Evolutionary conservation across 768 basidiomycete genomes (phyloP), one percentile per base, ranked within the genome.

Genomic region (Agrocybe chaxingu): DNA sequence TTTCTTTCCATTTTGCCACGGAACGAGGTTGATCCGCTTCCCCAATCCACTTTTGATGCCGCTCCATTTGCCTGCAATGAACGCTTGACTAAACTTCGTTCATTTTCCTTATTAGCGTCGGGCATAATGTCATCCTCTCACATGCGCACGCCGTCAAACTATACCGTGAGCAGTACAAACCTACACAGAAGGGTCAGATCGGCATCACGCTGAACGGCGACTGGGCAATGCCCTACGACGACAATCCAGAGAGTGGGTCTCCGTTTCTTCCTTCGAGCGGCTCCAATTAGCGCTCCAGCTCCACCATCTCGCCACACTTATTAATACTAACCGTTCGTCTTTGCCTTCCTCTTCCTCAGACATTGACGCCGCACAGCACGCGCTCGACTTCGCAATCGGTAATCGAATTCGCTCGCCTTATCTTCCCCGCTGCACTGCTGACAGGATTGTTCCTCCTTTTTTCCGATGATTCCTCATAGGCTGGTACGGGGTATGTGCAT

Each of bases 181-280:
- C 74, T 3, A 64, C 53, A 1, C 86, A 89, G 62, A 71, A 76
- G 8, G 89, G 87, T 18, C 69, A 75, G 55, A 86, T 90, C 57
- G 87, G 87, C n/a, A 88, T 91, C 60, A 89, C 88, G 0, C 71
- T 89, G 40, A 89, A 89, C 57, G 84, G 86, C 8, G 84, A 87
- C 63, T 88, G 84, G 84, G 73, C 79, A 31, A 80, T 85, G 63
- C 87, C 89, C 7, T 89, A 82, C 53, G 84, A 88, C 56, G 77
- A 86, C 54, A 74, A 65, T 36, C 81, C 78, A 8, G 81, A 83
- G 59, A 89, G 88, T 89, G 61, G 57, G 83, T 70, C 5, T 10
- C 36, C 31, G 39, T 44, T 43, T 41, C 42, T 51, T 52, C 6
- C 39, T 40, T 45, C 37, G 34, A 42, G 48, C 30, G 38, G 30